Evolutionary conservation across 2,329 filamentous ascomycete species (phyloP).

Genomic region (Colletotrichum musicola): DNA sequence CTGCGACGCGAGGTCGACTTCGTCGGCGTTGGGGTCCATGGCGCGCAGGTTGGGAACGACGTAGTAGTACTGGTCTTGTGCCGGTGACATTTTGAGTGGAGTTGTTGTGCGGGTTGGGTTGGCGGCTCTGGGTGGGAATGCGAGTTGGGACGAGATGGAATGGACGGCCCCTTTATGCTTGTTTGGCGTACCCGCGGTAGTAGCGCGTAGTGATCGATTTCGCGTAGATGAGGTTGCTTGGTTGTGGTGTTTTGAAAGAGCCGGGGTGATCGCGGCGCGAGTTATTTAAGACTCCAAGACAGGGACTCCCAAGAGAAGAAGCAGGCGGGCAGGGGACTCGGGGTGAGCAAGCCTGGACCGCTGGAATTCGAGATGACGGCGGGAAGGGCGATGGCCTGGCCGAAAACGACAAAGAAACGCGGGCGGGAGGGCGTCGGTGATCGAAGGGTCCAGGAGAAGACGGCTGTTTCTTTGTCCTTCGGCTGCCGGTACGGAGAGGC

Average conservation of each 20-base stretch:
- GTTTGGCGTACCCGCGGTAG: constrained; percentile 1
- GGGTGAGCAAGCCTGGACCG: constrained; percentile 23
- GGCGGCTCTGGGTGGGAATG: constrained; percentile 21
- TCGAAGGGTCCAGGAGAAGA: constrained; percentile 28
- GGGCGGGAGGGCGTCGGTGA: constrained; percentile 15
- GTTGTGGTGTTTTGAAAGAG: constrained; percentile 28
- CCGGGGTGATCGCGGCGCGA: constrained; percentile 27
- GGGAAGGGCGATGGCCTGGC: constrained; percentile 7
- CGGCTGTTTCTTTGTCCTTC: constrained; percentile 17
- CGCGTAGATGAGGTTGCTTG: constrained; percentile 28
- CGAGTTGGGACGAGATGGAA: constrained; percentile 25
- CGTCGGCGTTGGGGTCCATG: constrained; percentile 48
- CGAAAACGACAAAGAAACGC: constrained; percentile 36
- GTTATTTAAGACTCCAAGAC: constrained; percentile 32
- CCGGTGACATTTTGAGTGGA: constrained; percentile 32
- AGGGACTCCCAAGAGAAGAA: constrained; percentile 22
- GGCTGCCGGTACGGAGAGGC: constrained; percentile 14
- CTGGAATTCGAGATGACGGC: constrained; percentile 28
- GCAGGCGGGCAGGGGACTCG: constrained; percentile 17
- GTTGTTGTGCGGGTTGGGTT: constrained; percentile 15
- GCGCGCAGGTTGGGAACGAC: constrained; percentile 50
- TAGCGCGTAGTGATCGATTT: constrained; percentile 25
- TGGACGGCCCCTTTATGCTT: constrained; percentile 31
- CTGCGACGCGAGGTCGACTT: constrained; percentile 51
- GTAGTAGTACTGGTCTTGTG: constrained; percentile 43